Conservation (phyloP, 2,329 filamentous ascomycete genomes). For the Penicillium polonicum region DNA sequence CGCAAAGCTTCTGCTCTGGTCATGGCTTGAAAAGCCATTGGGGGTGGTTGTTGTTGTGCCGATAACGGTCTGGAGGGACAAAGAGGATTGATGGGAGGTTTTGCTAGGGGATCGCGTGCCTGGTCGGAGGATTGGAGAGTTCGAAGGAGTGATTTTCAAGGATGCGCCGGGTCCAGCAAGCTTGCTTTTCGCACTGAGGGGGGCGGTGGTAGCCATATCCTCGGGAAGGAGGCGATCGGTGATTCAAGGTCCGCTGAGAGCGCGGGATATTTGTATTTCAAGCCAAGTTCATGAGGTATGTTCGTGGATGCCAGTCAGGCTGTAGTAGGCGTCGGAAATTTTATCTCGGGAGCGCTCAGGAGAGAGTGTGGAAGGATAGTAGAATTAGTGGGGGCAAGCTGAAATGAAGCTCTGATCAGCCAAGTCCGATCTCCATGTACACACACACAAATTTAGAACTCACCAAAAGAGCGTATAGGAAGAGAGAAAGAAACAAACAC, state of each 20-base stretch:
- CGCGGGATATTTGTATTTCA: slow-evolving; percentile 30
- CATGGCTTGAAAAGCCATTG: slow-evolving; percentile 80
- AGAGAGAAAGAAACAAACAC: slow-evolving; percentile 9
- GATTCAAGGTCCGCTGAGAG: slow-evolving; percentile 30
- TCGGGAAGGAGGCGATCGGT: slow-evolving; percentile 23
- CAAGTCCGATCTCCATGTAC: neutral
- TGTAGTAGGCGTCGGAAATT: neutral
- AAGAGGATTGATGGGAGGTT: slow-evolving; percentile 45
- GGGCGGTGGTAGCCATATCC: slow-evolving; percentile 40
- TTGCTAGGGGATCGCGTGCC: slow-evolving; percentile 63
- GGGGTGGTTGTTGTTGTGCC: slow-evolving; percentile 84
- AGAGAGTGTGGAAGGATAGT: slow-evolving; percentile 4
- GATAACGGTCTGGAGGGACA: slow-evolving; percentile 80
- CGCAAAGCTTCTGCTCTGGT: slow-evolving; percentile 70
- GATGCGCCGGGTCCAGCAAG: slow-evolving; percentile 33
- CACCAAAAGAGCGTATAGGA: slow-evolving; percentile 2
- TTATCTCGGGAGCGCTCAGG: slow-evolving; percentile 1
- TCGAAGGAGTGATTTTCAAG: slow-evolving; percentile 71
- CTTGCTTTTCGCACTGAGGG: slow-evolving; percentile 37
- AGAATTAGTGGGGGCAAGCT: slow-evolving; percentile 12
- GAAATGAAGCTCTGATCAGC: slow-evolving; percentile 11
- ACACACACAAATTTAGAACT: neutral
- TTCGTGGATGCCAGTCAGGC: neutral
- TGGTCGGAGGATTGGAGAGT: slow-evolving; percentile 67
- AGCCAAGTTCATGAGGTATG: slow-evolving; percentile 28